phyloP scores from a whole-genome alignment of 352 stramenopile genomes.

The Phytopythium kandeliae region DNA sequence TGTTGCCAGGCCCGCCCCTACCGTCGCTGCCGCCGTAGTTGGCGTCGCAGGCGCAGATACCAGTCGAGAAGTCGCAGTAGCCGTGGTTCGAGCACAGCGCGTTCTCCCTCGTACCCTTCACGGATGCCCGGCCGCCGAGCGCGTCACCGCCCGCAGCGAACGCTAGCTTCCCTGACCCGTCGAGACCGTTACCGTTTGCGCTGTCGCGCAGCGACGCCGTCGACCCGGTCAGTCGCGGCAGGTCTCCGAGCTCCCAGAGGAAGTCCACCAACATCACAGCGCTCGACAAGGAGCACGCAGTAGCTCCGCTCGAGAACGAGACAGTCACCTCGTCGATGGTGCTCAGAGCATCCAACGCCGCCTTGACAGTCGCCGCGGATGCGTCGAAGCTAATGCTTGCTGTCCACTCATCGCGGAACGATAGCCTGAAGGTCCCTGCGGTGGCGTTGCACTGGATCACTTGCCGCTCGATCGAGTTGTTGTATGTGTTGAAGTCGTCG shows the following conservation, averaged over 20 bases:
- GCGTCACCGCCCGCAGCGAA: conserved; percentile 28
- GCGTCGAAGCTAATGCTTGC: conserved; percentile 30
- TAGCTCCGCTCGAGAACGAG: conserved; percentile 22
- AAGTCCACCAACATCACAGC: conserved; percentile 56
- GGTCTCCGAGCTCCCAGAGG: conserved; percentile 47
- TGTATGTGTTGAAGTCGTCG: conserved; percentile 60
- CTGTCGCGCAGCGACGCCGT: conserved; percentile 33
- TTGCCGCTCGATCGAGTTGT: conserved; percentile 54
- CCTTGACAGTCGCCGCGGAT: conserved; percentile 25
- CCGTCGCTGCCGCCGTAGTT: conserved; percentile 72
- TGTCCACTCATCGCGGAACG: conserved; percentile 59
- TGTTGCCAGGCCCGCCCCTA: conserved; percentile 49
- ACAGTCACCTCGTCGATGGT: conserved; percentile 41
- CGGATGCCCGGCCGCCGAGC: conserved; percentile 30
- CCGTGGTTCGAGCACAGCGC: conserved; percentile 75
- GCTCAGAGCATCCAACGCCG: conserved; percentile 38
- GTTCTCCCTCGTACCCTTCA: conserved; percentile 66
- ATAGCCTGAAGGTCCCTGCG: conserved; percentile 52
- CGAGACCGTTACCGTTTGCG: conserved; percentile 41
- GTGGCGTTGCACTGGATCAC: conserved; percentile 56
- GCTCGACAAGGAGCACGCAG: conserved; percentile 35
- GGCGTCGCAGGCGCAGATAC: conserved; percentile 48
- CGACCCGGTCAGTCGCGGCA: conserved; percentile 39
- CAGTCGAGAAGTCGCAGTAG: conserved; percentile 56
- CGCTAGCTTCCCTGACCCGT: conserved; percentile 42